Base-by-base conservation (phyloP, 2,329 filamentous ascomycete genomes). In the Aphanocladium album region DNA sequence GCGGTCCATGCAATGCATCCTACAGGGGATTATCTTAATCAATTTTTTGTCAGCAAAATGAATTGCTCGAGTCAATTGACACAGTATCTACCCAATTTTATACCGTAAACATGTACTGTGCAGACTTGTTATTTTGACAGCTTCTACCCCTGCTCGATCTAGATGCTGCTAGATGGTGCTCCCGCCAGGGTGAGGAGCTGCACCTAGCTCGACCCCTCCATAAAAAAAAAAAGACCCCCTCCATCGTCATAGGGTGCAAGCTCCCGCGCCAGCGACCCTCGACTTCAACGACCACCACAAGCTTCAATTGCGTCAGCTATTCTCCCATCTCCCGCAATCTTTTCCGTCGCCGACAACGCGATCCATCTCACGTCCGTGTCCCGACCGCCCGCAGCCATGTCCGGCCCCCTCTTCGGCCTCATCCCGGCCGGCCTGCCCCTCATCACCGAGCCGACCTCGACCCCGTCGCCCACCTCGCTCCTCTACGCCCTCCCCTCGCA, bases 391-490 rank as follows among this genome's bases (percentile, higher is more conserved):
- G 47, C 46, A 35, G 46, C 61, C 58, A 80, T 79, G 77, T 73
- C 79, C 52, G 68, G 69, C 16, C 78, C 78, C 60, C 77, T 82
- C 63, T 85, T 87, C 68, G 84, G 84, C 68, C 77, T 87, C 65
- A 77, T 88, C 60, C 84, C 85, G 14, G 80, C 85, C 25, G 84
- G 84, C 61, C 82, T 82, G 62, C 80, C 83, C 1, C 76, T 86
- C 56, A 77, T 87, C 61, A 83, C 80, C 2, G 70, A 73, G 1
- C 84, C 85, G 1, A 76, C 80, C 33, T 79, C 80, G n/a, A 72
- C 77, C 2, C 84, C 80, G 0, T 79, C 81, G 0, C 76, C 77
- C 54, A 82, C 80, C 2, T 83, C 80, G n/a, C 80, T 85, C 66
- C 76, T 86, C 60, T 88, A 83, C 73, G 74, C 76, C 54, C 75